These are phyloP conservation scores for Pleurostoma richardsiae DNA, from an alignment of 2,329 filamentous ascomycete species.

Conservation along the genomic window DNA sequence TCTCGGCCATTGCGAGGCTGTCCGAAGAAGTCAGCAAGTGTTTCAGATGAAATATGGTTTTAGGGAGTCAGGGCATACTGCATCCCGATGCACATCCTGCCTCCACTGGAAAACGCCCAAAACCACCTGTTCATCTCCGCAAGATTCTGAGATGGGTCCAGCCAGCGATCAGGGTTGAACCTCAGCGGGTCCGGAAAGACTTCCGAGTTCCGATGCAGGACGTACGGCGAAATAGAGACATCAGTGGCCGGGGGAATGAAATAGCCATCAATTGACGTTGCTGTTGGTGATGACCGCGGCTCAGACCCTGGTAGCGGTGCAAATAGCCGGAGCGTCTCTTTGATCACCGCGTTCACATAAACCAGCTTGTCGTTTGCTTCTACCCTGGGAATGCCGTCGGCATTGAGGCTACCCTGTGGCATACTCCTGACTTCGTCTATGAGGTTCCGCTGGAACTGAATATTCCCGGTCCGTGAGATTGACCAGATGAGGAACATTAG, in stretches of 20 bases:
- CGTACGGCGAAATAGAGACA: slow-evolving; percentile 17
- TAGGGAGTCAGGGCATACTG: slow-evolving; percentile 8
- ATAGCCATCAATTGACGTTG: slow-evolving; percentile 18
- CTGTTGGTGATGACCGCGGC: slow-evolving; percentile 32
- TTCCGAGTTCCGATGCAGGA: slow-evolving; percentile 16
- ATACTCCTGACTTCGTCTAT: slow-evolving; percentile 31
- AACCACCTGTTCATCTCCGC: slow-evolving; percentile 13
- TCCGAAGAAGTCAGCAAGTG: background rate
- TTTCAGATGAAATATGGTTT: background rate
- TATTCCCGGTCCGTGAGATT: slow-evolving; percentile 37
- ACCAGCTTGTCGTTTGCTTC: slow-evolving; percentile 29
- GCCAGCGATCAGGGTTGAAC: slow-evolving; percentile 18
- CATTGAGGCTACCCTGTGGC: slow-evolving; percentile 13
- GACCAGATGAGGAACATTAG: slow-evolving; percentile 45
- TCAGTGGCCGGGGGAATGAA: slow-evolving; percentile 13
- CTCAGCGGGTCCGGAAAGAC: slow-evolving; percentile 14
- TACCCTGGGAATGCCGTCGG: slow-evolving; percentile 23
- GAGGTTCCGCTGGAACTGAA: slow-evolving; percentile 36
- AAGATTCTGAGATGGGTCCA: slow-evolving; percentile 3
- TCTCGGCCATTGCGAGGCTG: slow-evolving; percentile 43
- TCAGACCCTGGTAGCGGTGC: slow-evolving; percentile 46
- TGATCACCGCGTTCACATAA: slow-evolving; percentile 43
- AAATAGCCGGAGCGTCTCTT: slow-evolving; percentile 43
- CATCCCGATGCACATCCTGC: slow-evolving; percentile 12
- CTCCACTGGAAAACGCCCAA: slow-evolving; percentile 13